phyloP scores from a whole-genome alignment of 2,329 filamentous ascomycete genomes.

The Fusarium tuaranense region DNA sequence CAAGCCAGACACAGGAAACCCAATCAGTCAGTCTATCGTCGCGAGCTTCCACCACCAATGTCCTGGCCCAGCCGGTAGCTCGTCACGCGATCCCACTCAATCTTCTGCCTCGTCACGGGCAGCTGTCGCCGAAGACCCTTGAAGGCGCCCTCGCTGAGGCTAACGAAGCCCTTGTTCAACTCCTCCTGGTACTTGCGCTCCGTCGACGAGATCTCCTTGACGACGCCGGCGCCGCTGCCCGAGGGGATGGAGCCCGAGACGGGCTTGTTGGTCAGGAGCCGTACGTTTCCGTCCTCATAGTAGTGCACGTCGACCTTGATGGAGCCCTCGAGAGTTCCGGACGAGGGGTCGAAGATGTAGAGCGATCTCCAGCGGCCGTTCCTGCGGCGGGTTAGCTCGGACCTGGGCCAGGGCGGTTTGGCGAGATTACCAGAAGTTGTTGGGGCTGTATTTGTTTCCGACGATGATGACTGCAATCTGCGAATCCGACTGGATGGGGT shows the following conservation, averaged over 20 bases:
- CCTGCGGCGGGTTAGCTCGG: conserved; percentile 60
- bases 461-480: conserved; percentile 86
- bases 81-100: conserved; percentile 98
- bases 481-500: conserved; percentile 80
- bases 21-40: conserved; percentile 40
- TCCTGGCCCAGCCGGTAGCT: conserved; percentile 89
- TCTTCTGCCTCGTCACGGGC: conserved; percentile 97
- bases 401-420: not conserved
- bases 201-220: conserved; percentile 79
- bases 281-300: conserved; percentile 98
- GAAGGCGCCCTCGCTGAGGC: conserved; percentile 92
- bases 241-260: conserved; percentile 72
- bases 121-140: conserved; percentile 92
- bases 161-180: conserved; percentile 89
- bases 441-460: conserved; percentile 96
- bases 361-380: conserved; percentile 96
- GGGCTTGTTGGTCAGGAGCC: conserved; percentile 88
- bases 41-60: conserved; percentile 75
- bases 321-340: conserved; percentile 76
- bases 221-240: conserved; percentile 74
- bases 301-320: conserved; percentile 98
- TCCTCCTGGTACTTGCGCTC: conserved; percentile 98
- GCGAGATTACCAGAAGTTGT: conserved; percentile 87
- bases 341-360: conserved; percentile 82
- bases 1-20: conserved; percentile 8